phyloP scores from a whole-genome alignment of 805 yeast species.

The Saccharomycopsis selenospora region DNA sequence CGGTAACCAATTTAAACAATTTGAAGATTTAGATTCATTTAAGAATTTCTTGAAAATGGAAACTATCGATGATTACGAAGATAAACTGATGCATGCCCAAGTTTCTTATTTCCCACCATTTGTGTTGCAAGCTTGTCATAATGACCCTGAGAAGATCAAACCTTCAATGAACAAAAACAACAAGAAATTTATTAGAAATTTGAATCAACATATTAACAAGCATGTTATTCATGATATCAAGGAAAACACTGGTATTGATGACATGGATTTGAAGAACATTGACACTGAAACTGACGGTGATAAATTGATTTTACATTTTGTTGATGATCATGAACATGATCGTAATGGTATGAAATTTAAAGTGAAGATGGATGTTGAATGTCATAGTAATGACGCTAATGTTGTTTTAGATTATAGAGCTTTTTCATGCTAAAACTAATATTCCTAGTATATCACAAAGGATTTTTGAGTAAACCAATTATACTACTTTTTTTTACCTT shows the following conservation, averaged over 20 bases:
- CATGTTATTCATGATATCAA: conserved; percentile 63
- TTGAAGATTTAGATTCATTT: conserved; percentile 57
- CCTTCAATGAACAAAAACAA: conserved; percentile 67
- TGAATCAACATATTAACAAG: conserved; percentile 68
- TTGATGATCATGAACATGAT: conserved; percentile 48
- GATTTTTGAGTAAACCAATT: too few species aligned
- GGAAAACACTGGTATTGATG: conserved; percentile 46
- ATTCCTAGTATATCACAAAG: too few species aligned
- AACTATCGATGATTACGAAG: conserved; percentile 70
- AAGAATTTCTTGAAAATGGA: conserved; percentile 62
- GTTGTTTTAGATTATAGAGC: conserved; percentile 60
- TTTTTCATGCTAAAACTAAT: conserved; percentile 34
- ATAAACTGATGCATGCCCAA: conserved; percentile 53
- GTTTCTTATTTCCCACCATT: conserved; percentile 69
- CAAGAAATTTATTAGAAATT: conserved; percentile 62
- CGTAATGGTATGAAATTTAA: conserved; percentile 57
- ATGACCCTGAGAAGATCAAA: conserved; percentile 63
- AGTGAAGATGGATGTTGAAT: conserved; percentile 54
- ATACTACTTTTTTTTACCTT: too few species aligned
- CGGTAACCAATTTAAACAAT: conserved; percentile 25
- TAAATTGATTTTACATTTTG: conserved; percentile 54
- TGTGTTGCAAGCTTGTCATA: conserved; percentile 56
- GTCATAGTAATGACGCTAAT: conserved; percentile 60
- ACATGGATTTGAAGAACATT: conserved; percentile 43
- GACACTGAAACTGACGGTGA: conserved; percentile 41